Percentiles rank a stretch among this genome's conserved stretches.
Conservation (phyloP, 805 yeast species). For the Zygotorulaspora florentina region DNA sequence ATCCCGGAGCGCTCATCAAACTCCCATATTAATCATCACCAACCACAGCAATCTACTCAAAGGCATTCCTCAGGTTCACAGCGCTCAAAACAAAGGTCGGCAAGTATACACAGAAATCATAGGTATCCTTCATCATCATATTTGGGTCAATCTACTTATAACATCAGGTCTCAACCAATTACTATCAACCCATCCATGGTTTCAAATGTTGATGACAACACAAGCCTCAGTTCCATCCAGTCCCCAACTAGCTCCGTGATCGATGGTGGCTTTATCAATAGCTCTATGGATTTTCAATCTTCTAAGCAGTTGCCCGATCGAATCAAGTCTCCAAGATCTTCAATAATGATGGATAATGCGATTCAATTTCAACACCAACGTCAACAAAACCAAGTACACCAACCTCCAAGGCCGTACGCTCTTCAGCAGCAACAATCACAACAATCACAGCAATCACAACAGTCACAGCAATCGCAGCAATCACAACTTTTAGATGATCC, state of each 20-base stretch:
- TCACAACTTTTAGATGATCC: not conserved
- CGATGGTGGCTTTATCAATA: slow-evolving; percentile 5
- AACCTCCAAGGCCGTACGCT: not conserved
- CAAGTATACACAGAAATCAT: slow-evolving; percentile 22
- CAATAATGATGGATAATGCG: slow-evolving; percentile 1
- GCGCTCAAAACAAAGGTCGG: slow-evolving; percentile 13
- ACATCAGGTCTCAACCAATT: slow-evolving; percentile 10
- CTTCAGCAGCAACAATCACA: slow-evolving; percentile 1
- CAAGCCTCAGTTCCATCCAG: slow-evolving; percentile 13
- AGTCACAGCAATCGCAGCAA: not conserved
- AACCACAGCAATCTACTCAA: slow-evolving; percentile 3
- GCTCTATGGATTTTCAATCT: slow-evolving; percentile 2
- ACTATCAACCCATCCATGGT: slow-evolving; percentile 20
- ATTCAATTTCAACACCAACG: slow-evolving; percentile 3
- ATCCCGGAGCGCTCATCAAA: slow-evolving; percentile 26
- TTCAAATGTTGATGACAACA: slow-evolving; percentile 16
- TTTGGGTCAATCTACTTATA: slow-evolving; percentile 6
- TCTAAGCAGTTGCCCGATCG: slow-evolving; percentile 7
- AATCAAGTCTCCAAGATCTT: slow-evolving; percentile 10
- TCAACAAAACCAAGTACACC: slow-evolving; percentile 5
- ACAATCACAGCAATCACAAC: not conserved
- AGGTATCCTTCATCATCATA: slow-evolving; percentile 11
- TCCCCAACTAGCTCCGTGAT: slow-evolving; percentile 15
- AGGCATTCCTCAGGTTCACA: slow-evolving; percentile 6
- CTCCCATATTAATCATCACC: slow-evolving; percentile 1